Percentiles rank a stretch among this genome's conserved stretches.
phyloP scores from a whole-genome alignment of 768 basidiomycete species.

The Termitomyces sp. region DNA sequence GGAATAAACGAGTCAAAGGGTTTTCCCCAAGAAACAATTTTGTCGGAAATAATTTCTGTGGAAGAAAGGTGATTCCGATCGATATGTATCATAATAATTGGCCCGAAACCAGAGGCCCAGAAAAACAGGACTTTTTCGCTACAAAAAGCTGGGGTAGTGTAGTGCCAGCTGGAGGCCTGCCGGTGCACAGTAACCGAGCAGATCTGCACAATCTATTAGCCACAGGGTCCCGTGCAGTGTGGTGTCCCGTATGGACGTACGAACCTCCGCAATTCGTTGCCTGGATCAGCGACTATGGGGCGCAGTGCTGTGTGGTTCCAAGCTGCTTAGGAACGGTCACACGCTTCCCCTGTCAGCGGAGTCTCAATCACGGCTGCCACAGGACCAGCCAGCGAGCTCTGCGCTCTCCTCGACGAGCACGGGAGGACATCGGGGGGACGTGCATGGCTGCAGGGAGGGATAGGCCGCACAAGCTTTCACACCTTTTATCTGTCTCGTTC shows the following conservation, averaged over 20 bases:
- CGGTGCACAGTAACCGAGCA: background rate
- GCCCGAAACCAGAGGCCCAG: no score
- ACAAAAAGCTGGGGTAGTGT: no score
- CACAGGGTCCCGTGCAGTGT: background rate
- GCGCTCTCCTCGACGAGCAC: background rate
- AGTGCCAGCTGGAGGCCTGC: constrained; percentile 11
- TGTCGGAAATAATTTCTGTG: constrained; percentile 17
- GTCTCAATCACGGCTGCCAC: constrained; percentile 11
- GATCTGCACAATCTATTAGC: background rate
- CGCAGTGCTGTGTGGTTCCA: constrained; percentile 10
- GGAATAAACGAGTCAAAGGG: constrained; percentile 7
- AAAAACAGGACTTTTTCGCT: background rate
- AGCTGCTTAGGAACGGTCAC: constrained; percentile 13
- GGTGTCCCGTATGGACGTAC: background rate
- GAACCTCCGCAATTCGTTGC: background rate
- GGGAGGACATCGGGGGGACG: background rate
- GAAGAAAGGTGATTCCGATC: constrained; percentile 44
- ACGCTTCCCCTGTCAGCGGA: constrained; percentile 14
- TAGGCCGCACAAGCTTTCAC: background rate
- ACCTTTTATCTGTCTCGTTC: constrained; percentile 5
- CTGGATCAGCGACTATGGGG: constrained; percentile 7
- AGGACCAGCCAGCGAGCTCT: background rate
- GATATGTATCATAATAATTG: constrained; percentile 44
- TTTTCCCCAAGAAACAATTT: constrained; percentile 17
- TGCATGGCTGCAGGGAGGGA: background rate